phyloP scores from a whole-genome alignment of 176 grass and related monocot species.

The Juncus inflexus region DNA sequence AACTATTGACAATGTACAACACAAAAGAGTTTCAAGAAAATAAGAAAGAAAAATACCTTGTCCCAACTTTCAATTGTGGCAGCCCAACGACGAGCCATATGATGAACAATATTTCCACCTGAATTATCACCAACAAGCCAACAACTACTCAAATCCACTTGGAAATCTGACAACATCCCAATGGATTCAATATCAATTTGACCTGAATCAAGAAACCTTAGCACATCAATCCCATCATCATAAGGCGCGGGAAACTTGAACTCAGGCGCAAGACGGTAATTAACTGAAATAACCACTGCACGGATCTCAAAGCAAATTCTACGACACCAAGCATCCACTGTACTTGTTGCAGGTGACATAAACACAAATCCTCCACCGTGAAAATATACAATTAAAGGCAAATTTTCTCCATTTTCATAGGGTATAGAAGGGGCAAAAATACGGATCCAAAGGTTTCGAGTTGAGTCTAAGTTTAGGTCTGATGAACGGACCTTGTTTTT shows the following conservation, averaged over 20 bases:
- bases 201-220: conserved; percentile 1
- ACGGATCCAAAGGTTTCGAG: conserved; percentile 29
- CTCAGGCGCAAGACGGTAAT: conserved; percentile 16
- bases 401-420: neutral
- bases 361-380: conserved; percentile 45
- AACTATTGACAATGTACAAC: neutral
- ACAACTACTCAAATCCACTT: neutral
- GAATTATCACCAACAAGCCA: neutral
- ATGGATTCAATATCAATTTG: neutral
- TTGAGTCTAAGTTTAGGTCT: conserved; percentile 36
- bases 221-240: conserved; percentile 1
- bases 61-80: conserved; percentile 6
- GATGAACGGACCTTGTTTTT: conserved; percentile 24
- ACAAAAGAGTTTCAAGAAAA: neutral
- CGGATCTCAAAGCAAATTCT: conserved; percentile 22
- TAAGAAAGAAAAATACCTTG: conserved; percentile 2
- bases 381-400: conserved; percentile 37
- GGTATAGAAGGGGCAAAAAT: conserved; percentile 20
- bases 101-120: neutral
- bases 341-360: conserved; percentile 20
- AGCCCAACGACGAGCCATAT: neutral
- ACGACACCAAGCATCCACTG: conserved; percentile 34
- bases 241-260: neutral
- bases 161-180: neutral
- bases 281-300: conserved; percentile 6